Evolutionary conservation across 169 alveolate species (phyloP), one percentile per base, ranked within the genome.

Genomic region (Plasmodium sp.): DNA sequence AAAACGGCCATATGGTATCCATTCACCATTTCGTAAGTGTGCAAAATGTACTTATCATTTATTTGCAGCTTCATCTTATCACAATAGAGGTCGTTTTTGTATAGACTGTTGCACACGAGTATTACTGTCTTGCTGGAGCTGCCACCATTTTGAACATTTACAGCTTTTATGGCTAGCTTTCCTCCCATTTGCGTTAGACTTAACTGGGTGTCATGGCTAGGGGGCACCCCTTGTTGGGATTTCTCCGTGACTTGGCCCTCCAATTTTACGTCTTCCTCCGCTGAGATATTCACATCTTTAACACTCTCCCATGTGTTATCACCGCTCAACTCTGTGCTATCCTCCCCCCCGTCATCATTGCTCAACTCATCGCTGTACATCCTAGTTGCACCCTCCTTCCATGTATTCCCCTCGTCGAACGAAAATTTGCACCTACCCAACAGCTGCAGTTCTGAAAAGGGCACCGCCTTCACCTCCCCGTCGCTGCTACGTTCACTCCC

Each of bases 61-160:
- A 83, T 6, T 48, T 34, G 22, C 58, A 54, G 6, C 54, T 18
- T 83, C 6, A 34, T 31, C 39, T 39, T 27, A 7, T 5, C 91
- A 83, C 39, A 48, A 45, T 31, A 83, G 85, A 36, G 36, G 56
- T 79, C 71, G 54, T 79, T 79, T 79, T 79, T 27, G 71, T 79
- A 41, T 39, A 79, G 43, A 27, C 33, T 12, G 71, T 33, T 34
- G 73, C 84, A 79, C 18, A 33, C 27, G 33, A 39, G 54, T 14
- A 33, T n/a, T 27, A 33, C 62, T 16, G 31, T 27, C 54, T 22
- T 31, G 27, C 34, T 79, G 48, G 48, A 22, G 3, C 41, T 41
- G 1, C 33, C 16, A 16, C 4, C 62, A 3, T 51, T 51, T 0
- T 0, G 14, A 51, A 16, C 12, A 51, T 51, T 51, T 51, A 51